A percentile compares a stretch with the other conserved stretches of the same genome.
phyloP scores from a whole-genome alignment of 2,329 filamentous ascomycete genomes.

The Allantophomopsis cytisporea region DNA sequence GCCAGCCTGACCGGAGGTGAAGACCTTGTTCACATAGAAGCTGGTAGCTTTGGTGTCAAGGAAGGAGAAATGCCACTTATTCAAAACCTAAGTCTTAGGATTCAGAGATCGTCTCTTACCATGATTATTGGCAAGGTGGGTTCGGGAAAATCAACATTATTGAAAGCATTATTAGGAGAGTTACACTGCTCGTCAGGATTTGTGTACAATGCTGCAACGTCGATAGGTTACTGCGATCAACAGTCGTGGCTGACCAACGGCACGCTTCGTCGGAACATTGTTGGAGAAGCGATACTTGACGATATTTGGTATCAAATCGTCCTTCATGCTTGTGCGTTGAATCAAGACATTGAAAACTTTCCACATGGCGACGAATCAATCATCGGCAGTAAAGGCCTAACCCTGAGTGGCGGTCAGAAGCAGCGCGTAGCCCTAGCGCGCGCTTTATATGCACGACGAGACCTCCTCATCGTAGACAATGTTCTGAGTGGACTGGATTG shows the following conservation, averaged over 20 bases:
- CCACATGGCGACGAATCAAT: conserved; percentile 48
- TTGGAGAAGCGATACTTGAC: conserved; percentile 26
- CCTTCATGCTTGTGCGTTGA: conserved; percentile 49
- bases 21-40: neutral
- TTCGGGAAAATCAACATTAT: conserved; percentile 13
- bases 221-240: conserved; percentile 20
- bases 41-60: conserved; percentile 2
- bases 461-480: conserved; percentile 20
- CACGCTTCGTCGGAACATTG: conserved; percentile 25
- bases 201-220: conserved; percentile 11
- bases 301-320: conserved; percentile 49
- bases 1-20: too few species aligned
- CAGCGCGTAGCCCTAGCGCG: conserved; percentile 55
- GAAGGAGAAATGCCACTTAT: conserved; percentile 1
- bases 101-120: conserved; percentile 1
- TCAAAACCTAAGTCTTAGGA: neutral
- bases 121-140: conserved; percentile 13
- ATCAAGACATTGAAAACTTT: conserved; percentile 47
- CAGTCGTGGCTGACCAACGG: conserved; percentile 29
- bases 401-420: conserved; percentile 51
- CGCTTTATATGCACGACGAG: conserved; percentile 22
- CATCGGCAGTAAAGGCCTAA: conserved; percentile 56
- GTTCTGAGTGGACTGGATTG: conserved; percentile 20
- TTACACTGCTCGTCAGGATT: conserved; percentile 5
- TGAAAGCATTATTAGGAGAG: conserved; percentile 12